Evolutionary conservation across 306 rosid genomes (phyloP).

Genomic region (Dryas drummondii): DNA sequence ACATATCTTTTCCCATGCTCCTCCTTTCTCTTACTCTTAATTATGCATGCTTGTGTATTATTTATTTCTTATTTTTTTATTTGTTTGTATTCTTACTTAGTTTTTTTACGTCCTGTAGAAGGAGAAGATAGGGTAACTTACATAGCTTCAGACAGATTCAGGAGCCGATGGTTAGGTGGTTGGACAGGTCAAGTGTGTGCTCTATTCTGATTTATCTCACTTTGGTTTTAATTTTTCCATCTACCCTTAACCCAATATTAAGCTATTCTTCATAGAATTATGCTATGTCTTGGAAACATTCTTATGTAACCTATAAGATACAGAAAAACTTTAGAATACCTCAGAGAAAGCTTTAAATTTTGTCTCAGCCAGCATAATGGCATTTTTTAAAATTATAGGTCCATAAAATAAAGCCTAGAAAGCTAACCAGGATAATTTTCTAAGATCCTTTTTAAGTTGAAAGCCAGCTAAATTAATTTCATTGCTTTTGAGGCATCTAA

Average conservation of each 20-base stretch:
- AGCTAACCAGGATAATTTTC: not conserved
- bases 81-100: conserved; percentile 8
- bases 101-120: conserved; percentile 28
- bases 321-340: not conserved
- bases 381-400: not conserved
- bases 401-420: not conserved
- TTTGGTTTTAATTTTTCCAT: conserved; percentile 12
- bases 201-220: conserved; percentile 17
- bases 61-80: not conserved
- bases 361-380: too few relatives aligned
- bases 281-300: not conserved
- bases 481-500: not conserved
- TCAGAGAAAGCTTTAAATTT: not conserved
- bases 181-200: conserved; percentile 64
- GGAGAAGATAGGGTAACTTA: conserved; percentile 30
- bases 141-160: conserved; percentile 47
- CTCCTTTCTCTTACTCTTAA: not conserved
- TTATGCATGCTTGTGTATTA: conserved; percentile 18
- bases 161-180: conserved; percentile 87
- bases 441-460: not conserved
- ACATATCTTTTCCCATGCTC: conserved; percentile 13
- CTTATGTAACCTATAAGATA: not conserved
- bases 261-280: not conserved
- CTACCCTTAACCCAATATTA: not conserved
- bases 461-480: not conserved